Conservation (phyloP, 2,329 filamentous ascomycete genomes). For the Davidsoniella virescens region DNA sequence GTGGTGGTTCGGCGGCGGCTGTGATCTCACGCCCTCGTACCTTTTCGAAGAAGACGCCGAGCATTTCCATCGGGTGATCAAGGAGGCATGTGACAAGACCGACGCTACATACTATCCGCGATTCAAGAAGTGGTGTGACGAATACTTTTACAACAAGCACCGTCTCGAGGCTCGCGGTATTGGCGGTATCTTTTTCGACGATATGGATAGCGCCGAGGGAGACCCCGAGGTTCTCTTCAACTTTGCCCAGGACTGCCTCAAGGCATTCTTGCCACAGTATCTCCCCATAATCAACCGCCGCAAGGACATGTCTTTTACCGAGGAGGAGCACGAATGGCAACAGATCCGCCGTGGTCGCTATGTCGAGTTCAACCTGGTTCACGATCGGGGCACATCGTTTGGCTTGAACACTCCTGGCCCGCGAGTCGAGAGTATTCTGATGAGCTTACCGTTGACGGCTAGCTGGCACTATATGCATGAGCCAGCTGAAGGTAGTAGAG, state of each 20-base stretch:
- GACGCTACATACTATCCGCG: constrained; percentile 80
- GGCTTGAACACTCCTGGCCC: constrained; percentile 84
- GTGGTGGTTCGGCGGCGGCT: constrained; percentile 98
- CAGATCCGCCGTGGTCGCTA: constrained; percentile 88
- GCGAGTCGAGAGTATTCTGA: constrained; percentile 88
- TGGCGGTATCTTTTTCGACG: constrained; percentile 97
- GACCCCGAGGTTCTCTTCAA: constrained; percentile 81
- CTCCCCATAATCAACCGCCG: constrained; percentile 73
- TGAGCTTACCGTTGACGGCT: constrained; percentile 88
- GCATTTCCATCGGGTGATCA: constrained; percentile 90
- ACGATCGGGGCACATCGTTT: constrained; percentile 89
- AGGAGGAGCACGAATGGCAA: constrained; percentile 87
- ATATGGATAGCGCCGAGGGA: constrained; percentile 74
- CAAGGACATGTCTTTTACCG: constrained; percentile 82
- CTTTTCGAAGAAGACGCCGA: constrained; percentile 94
- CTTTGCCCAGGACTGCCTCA: constrained; percentile 72
- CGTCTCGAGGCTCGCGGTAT: constrained; percentile 72
- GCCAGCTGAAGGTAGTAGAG: constrained; percentile 56
- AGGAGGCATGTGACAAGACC: constrained; percentile 83
- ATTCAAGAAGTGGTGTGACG: constrained; percentile 97
- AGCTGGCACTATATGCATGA: constrained; percentile 94
- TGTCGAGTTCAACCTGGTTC: constrained; percentile 95
- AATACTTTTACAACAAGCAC: constrained; percentile 93
- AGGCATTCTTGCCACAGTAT: constrained; percentile 80
- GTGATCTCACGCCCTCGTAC: constrained; percentile 83